Evolutionary conservation across 257 asterid species (phyloP).

Genomic region (Handroanthus guayacan): DNA sequence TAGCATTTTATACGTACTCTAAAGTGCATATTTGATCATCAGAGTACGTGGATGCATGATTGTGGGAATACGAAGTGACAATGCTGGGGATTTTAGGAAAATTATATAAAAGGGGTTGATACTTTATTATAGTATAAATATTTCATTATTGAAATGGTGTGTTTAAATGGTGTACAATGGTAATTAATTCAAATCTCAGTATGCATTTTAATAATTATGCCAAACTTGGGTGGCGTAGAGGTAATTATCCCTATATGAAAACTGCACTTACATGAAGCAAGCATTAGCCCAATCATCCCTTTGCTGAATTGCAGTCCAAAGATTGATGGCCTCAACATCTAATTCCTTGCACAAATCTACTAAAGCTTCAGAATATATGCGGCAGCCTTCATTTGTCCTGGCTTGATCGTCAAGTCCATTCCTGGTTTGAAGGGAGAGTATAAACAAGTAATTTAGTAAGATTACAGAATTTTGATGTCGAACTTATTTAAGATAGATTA

Average conservation of each 20-base stretch:
- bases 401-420: constrained; percentile 40
- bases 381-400: constrained; percentile 41
- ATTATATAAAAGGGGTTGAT: too few relatives aligned
- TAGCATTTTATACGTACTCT: not conserved
- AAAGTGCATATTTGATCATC: too few relatives aligned
- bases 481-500: not conserved
- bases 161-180: too few relatives aligned
- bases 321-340: constrained; percentile 42
- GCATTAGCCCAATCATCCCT: constrained; percentile 37
- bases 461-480: not conserved
- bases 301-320: constrained; percentile 27
- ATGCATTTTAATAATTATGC: too few relatives aligned
- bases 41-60: too few relatives aligned
- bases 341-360: constrained; percentile 44
- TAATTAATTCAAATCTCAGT: too few relatives aligned
- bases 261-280: constrained; percentile 42
- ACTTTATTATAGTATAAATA: too few relatives aligned
- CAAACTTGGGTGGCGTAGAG: not conserved
- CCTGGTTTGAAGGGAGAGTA: constrained; percentile 30
- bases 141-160: too few relatives aligned
- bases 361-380: constrained; percentile 47
- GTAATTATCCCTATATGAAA: not conserved
- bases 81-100: too few relatives aligned
- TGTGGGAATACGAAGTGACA: too few relatives aligned
- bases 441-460: not conserved